Conservation (phyloP, 1,284 basidiomycete species). For the Ceratobasidium sp. region DNA sequence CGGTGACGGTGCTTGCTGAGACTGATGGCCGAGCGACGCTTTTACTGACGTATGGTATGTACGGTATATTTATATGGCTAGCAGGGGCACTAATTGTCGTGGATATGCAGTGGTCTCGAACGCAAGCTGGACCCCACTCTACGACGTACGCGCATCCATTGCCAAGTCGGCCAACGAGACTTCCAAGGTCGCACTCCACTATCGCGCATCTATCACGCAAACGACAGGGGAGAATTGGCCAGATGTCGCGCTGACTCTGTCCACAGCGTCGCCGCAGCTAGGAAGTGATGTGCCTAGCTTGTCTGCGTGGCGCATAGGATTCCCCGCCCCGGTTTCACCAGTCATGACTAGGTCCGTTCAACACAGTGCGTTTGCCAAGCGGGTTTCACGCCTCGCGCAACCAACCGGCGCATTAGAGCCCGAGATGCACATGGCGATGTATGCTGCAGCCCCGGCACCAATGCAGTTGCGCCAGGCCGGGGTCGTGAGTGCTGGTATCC, state of each 20-base stretch:
- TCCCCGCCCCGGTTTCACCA: conserved; percentile 8
- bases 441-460: neutral
- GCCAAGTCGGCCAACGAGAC: conserved; percentile 53
- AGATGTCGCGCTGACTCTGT: conserved; percentile 50
- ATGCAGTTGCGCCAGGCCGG: conserved; percentile 17
- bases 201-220: conserved; percentile 52
- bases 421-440: neutral
- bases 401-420: neutral
- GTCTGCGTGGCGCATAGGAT: conserved; percentile 44
- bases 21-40: conserved; percentile 47
- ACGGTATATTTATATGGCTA: conserved; percentile 5
- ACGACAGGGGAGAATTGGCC: conserved; percentile 52
- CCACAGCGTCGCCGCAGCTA: conserved; percentile 47
- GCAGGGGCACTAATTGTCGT: conserved; percentile 36
- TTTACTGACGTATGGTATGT: conserved; percentile 42
- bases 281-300: conserved; percentile 50
- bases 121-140: conserved; percentile 49
- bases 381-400: neutral
- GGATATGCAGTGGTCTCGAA: conserved; percentile 49
- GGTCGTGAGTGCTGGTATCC: conserved; percentile 44
- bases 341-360: neutral
- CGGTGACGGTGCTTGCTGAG: conserved; percentile 49
- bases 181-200: conserved; percentile 51
- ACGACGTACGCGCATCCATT: conserved; percentile 53
- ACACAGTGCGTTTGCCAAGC: neutral